Evolutionary conservation across 2,329 filamentous ascomycete genomes (phyloP).

Genomic region (Pyrenophora seminiperda): DNA sequence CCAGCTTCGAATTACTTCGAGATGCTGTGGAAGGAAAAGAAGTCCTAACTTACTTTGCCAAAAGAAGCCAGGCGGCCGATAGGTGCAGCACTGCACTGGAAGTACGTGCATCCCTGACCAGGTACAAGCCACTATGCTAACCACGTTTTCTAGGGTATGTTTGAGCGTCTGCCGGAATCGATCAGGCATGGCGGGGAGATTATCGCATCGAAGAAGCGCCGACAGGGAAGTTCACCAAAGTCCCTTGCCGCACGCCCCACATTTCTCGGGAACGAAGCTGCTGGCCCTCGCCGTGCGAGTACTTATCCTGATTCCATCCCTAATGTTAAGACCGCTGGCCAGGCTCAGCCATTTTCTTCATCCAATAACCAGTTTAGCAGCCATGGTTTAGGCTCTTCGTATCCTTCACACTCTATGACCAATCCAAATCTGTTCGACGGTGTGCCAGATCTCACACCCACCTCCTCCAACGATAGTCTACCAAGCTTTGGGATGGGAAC

Average conservation of each 20-base stretch:
- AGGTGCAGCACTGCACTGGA: constrained; percentile 78
- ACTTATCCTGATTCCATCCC: constrained; percentile 46
- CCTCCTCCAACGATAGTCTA: constrained; percentile 38
- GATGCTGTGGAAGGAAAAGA: constrained; percentile 86
- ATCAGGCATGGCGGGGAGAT: constrained; percentile 57
- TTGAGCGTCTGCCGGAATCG: constrained; percentile 79
- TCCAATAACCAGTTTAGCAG: constrained; percentile 37
- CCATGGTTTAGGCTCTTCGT: constrained; percentile 35
- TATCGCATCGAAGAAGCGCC: constrained; percentile 44
- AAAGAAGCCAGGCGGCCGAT: constrained; percentile 86
- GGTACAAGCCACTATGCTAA: constrained; percentile 13
- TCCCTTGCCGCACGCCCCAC: constrained; percentile 33
- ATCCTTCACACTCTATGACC: constrained; percentile 33
- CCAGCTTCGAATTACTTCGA: constrained; percentile 77
- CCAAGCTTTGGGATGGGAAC: constrained; percentile 34
- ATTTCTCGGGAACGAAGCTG: constrained; percentile 32
- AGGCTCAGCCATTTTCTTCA: constrained; percentile 33
- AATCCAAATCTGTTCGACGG: constrained; percentile 39
- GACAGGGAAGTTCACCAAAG: constrained; percentile 46
- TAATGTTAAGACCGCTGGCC: constrained; percentile 33
- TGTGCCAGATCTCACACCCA: constrained; percentile 41
- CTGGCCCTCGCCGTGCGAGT: constrained; percentile 37
- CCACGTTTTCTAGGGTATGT: constrained; percentile 65
- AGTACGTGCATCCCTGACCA: constrained; percentile 56
- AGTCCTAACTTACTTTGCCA: constrained; percentile 77